A percentile compares a stretch with the other conserved stretches of the same genome.
These are phyloP conservation scores for Brachypodium distachyon DNA, from an alignment of 202 grass and related monocot genomes.

Conservation along the genomic window DNA sequence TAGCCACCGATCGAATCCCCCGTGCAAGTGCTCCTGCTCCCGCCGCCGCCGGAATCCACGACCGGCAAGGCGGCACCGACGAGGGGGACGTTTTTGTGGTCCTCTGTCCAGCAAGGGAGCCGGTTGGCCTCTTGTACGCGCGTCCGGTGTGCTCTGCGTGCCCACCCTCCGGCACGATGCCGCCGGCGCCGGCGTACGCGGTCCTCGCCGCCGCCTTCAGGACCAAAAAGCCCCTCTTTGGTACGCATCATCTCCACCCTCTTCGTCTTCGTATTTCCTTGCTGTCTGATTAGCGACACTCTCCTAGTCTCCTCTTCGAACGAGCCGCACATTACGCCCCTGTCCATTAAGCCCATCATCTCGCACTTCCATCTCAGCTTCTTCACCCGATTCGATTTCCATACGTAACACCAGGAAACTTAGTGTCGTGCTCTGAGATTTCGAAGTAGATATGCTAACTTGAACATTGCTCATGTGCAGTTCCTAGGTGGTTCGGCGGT, in stretches of 20 bases:
- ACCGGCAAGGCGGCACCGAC: background rate
- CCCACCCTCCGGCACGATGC: background rate
- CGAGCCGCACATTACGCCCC: background rate
- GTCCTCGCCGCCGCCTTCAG: conserved; percentile 2
- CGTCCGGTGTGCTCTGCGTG: background rate
- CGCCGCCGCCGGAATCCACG: background rate
- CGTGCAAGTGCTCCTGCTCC: background rate
- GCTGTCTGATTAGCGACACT: background rate
- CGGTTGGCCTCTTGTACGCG: background rate
- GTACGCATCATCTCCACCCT: background rate
- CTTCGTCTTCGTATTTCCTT: background rate
- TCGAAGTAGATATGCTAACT: background rate
- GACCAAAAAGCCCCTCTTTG: background rate
- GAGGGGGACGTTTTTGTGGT: background rate
- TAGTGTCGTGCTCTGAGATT: too few relatives aligned
- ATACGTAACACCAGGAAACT: too few relatives aligned
- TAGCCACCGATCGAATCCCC: too few relatives aligned
- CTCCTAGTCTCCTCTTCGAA: background rate
- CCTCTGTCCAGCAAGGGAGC: background rate
- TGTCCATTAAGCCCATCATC: background rate
- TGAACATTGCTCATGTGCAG: background rate
- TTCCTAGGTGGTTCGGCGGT: background rate
- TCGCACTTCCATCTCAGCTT: too few relatives aligned
- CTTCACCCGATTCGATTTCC: too few relatives aligned
- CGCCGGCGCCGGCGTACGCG: background rate